Conservation (phyloP, 108 stramenopile species). For the Skeletonema marinoi region DNA sequence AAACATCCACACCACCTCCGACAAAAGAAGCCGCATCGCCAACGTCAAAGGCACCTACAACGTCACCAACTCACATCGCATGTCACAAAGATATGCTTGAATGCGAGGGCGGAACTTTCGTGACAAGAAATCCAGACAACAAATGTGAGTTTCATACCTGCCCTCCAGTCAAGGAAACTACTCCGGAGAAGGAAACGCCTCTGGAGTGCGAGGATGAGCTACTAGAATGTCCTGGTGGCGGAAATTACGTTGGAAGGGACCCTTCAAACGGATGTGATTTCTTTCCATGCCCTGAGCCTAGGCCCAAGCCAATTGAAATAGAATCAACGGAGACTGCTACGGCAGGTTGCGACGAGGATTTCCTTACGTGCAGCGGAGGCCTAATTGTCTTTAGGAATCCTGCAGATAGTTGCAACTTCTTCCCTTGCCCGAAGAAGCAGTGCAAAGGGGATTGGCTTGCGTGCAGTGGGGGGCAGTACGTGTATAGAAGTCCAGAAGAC, state of each 20-base stretch:
- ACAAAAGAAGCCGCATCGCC: too few species aligned
- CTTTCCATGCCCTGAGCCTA: slow-evolving; percentile 20
- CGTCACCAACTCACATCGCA: neutral
- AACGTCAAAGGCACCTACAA: neutral
- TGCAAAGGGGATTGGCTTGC: slow-evolving; percentile 13
- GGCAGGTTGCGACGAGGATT: slow-evolving; percentile 1
- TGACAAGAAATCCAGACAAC: neutral
- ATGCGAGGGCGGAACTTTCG: neutral
- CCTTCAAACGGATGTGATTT: slow-evolving; percentile 11
- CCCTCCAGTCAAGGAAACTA: slow-evolving; percentile 16
- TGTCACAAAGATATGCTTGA: slow-evolving; percentile 3
- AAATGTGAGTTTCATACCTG: neutral
- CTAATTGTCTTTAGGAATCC: slow-evolving; percentile 38
- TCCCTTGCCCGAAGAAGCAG: slow-evolving; percentile 11
- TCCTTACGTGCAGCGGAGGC: slow-evolving; percentile 29
- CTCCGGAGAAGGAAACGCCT: neutral
- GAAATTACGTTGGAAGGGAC: slow-evolving; percentile 14
- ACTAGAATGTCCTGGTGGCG: slow-evolving; percentile 4
- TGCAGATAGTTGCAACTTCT: slow-evolving; percentile 27
- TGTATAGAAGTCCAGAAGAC: slow-evolving; percentile 31
- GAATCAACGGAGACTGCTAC: neutral
- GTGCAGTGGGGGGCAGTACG: slow-evolving; percentile 34
- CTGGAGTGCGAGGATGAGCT: slow-evolving; percentile 1
- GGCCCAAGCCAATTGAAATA: neutral
- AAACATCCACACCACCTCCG: neutral